Base-by-base conservation (phyloP, 2,329 filamentous ascomycete genomes). In the Ceratocystis cubensis region DNA sequence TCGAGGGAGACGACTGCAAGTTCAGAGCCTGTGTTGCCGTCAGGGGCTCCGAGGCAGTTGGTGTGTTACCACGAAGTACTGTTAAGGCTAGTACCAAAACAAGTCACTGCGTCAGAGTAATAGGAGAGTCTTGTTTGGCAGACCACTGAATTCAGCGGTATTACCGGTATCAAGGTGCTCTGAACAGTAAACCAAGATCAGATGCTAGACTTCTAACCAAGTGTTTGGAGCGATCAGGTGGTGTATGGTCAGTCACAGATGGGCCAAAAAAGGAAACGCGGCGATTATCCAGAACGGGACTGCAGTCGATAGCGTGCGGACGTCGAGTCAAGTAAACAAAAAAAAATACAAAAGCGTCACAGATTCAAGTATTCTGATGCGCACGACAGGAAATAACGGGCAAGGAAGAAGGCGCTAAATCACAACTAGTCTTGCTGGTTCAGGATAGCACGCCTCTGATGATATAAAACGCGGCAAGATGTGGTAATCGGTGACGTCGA, bases 41-140 rank as follows among this genome's bases (percentile, higher is more conserved):
- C 53, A 57, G 37, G 50, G 33, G 37, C 33, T 53, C 50, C 48
- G 37, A 63, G 61, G 61, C 61, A 46, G 41, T 48, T 63, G 41
- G 41, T 63, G 61, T 63, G 41, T 48, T 59, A 59, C 56, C 56
- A 59, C 25, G 28, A 59, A 30, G 33, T 15, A 30, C 8, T 28
- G 13, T 28, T 13, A 20, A 48, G 20, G 45, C 45, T 56, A 28
- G 25, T 25, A 25, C 20, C 46, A 50, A 30, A 13, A 15, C 22
- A 64, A 57, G 63, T 30, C 46, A 30, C 46, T n/a, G n/a, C 45
- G 17, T 22, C 33, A 45, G 33, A 41, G 25, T 2, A 56, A 56
- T n/a, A 50, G 22, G 10, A 41, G 37, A 41, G 37, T 41, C 37
- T 41, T 41, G 37, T 13, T 15, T 41, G 37, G 10, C 10, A 41